Evolutionary conservation across 1,139 yeast genomes (phyloP), one percentile per base, ranked within the genome.

Genomic region (Insectozyma bohioensis): DNA sequence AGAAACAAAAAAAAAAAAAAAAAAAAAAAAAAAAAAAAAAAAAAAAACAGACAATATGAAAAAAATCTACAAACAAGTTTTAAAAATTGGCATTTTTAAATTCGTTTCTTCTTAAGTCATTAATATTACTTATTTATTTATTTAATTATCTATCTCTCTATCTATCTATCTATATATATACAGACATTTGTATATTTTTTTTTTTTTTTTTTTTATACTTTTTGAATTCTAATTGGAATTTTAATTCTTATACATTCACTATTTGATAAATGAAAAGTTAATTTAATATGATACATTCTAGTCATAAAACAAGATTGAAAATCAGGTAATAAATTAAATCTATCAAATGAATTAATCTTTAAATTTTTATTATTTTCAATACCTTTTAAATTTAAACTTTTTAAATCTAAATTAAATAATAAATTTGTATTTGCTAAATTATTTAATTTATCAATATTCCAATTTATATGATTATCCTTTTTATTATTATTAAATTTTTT

Each of bases 251-350:
- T 48, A 9, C 41, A 26, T 11, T 56, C 58, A 8, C 58, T 56
- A 40, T 53, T 61, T 20, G 58, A 51, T 22, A 64, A 54, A 31
- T 47, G 47, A 26, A 66, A 40, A 14, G 43, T 43, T 11, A 67
- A 42, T 27, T 57, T 56, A 24, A 67, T 40, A 40, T 61, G 64
- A 42, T 67, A 67, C 11, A 65, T 34, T 31, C 74, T 45, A 1
- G 61, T 51, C 42, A 65, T 36, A 33, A 55, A 49, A 39, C 73
- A 67, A 8, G 55, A 47, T 43, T 67, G 73, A 47, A 67, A 67
- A 33, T 57, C 60, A 1, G 74, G 73, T 3, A 63, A 60, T 17
- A 67, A 51, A 20, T 59, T 56, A 34, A 61, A 54, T 2, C 33
- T 24, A 26, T 51, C 47, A 29, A 36, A 45, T 1, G 46, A 39